Base-by-base conservation (phyloP, 352 stramenopile genomes). In the Thalassiosira exigua region DNA sequence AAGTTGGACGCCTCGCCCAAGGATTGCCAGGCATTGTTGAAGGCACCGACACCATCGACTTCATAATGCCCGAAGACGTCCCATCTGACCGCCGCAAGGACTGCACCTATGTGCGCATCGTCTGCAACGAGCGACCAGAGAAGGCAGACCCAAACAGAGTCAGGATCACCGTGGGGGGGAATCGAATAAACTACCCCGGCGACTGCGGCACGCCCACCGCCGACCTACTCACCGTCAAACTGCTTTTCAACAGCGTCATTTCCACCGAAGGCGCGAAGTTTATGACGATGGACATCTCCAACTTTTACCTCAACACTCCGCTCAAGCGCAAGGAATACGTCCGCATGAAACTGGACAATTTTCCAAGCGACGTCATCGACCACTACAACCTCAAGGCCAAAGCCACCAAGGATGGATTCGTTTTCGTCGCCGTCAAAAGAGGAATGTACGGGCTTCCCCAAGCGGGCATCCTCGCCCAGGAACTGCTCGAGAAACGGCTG, bases 231-330 rank as follows among this genome's bases (percentile, higher is more conserved):
- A 81, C 70, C 9, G 26, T 27, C 42, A 84, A 84, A 53, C 0
- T 68, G n/a, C 56, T 81, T 17, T 14, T 80, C 53, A 84, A 84
- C 54, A 81, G 69, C 32, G 52, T 74, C n/a, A 48, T 84, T 22
- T 69, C 42, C 61, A 82, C 69, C 0, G 2, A 4, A 0, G 36
- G 29, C 7, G 69, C 76, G 17, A 30, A 26, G 17, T 75, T 74
- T 30, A 67, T 75, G 32, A 75, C 60, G 1, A 51, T 74, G 1
- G 64, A 80, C n/a, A n/a, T n/a, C n/a, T n/a, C n/a, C n/a, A n/a
- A n/a, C n/a, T n/a, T n/a, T n/a, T n/a, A n/a, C n/a, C 52, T n/a
- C n/a, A n/a, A n/a, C n/a, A n/a, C n/a, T 1, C 56, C 39, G 4
- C 51, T 71, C 52, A 0, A 14, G 14, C 26, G 22, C 14, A 57